phyloP scores from a whole-genome alignment of 2,329 filamentous ascomycete species.

The Fusarium palustre region DNA sequence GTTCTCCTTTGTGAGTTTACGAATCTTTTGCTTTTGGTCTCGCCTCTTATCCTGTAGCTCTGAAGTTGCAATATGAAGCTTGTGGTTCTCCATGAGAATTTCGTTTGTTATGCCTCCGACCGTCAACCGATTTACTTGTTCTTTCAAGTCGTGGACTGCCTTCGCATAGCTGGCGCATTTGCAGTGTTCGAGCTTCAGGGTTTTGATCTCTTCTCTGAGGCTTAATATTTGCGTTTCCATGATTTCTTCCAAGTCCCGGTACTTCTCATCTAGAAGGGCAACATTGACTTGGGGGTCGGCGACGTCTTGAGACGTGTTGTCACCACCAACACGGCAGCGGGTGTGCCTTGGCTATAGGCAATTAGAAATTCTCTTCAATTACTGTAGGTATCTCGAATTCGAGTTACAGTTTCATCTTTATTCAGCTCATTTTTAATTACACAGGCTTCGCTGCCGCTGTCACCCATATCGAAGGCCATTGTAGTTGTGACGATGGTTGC shows the following conservation, averaged over 20 bases:
- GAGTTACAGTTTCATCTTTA: background rate
- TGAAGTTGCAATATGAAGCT: background rate
- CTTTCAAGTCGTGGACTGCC: background rate
- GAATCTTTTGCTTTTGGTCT: background rate
- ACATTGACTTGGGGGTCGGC: background rate
- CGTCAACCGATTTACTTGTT: background rate
- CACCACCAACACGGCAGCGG: background rate
- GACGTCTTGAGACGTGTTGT: background rate
- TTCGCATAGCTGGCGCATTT: background rate
- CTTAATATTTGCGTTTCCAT: background rate
- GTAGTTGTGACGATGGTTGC: background rate
- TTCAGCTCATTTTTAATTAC: background rate
- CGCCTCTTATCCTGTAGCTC: background rate
- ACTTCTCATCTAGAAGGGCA: background rate
- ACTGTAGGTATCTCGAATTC: background rate
- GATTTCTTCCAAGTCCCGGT: background rate
- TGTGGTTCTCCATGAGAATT: background rate
- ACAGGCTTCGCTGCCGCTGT: background rate
- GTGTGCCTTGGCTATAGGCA: too few species aligned
- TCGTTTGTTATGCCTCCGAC: background rate
- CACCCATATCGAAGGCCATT: background rate
- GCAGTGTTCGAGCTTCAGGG: background rate
- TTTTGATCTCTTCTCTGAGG: background rate
- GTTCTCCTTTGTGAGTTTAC: too few species aligned
- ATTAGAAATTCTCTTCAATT: background rate